Percentiles rank a stretch among this genome's conserved stretches.
These are phyloP conservation scores for Pezizomycotina sp. DNA, from an alignment of 2,329 filamentous ascomycete species.

Conservation along the genomic window DNA sequence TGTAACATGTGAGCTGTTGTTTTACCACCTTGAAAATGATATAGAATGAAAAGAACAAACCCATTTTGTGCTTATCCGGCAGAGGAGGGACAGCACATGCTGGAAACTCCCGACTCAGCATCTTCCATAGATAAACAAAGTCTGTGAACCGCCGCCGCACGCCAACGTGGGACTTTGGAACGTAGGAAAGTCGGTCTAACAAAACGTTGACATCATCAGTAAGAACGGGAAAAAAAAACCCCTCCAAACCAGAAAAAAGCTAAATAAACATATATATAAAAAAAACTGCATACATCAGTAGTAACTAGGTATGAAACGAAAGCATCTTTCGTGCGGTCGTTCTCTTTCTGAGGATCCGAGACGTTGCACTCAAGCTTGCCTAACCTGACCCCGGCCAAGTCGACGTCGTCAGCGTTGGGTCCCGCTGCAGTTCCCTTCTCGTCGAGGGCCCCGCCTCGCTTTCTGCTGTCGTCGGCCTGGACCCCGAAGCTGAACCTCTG, in stretches of 20 bases:
- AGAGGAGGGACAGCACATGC: slow-evolving; percentile 85
- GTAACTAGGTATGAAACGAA: slow-evolving; percentile 93
- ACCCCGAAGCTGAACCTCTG: too few relatives aligned
- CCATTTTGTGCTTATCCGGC: slow-evolving; percentile 96
- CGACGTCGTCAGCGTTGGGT: slow-evolving; percentile 30
- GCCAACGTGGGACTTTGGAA: slow-evolving; percentile 67
- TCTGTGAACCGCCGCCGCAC: slow-evolving; percentile 91
- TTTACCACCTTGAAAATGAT: background rate
- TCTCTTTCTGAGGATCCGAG: slow-evolving; percentile 74
- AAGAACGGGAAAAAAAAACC: slow-evolving; percentile 1
- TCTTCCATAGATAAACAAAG: slow-evolving; percentile 91
- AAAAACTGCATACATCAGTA: slow-evolving; percentile 48
- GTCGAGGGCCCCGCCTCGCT: slow-evolving; percentile 17
- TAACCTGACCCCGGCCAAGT: slow-evolving; percentile 47
- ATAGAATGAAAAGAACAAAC: slow-evolving; percentile 15
- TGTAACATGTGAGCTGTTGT: background rate
- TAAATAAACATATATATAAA: too few relatives aligned
- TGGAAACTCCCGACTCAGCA: slow-evolving; percentile 70
- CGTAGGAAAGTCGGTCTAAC: slow-evolving; percentile 77
- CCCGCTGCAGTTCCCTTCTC: slow-evolving; percentile 25
- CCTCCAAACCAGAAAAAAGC: too few relatives aligned
- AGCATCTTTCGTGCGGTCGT: slow-evolving; percentile 87
- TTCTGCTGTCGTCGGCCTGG: too few relatives aligned
- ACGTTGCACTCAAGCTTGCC: slow-evolving; percentile 75
- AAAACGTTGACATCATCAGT: slow-evolving; percentile 20